Evolutionary conservation across 2,329 filamentous ascomycete species (phyloP).

Genomic region (Fonsecaea pedrosoi): DNA sequence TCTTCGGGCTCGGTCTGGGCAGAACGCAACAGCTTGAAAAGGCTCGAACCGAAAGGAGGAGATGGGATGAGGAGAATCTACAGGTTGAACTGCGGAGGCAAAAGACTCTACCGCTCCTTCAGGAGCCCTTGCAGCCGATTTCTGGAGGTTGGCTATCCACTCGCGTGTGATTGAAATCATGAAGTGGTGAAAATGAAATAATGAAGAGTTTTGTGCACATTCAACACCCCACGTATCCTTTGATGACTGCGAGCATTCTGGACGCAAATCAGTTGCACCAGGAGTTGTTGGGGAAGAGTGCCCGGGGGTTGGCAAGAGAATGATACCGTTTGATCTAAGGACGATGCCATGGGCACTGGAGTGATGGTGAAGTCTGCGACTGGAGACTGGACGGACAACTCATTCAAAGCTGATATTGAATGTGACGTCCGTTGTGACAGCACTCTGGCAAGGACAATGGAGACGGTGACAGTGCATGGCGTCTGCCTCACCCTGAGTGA

Average conservation of each 20-base stretch:
- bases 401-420: background rate
- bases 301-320: background rate
- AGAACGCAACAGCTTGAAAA: constrained; percentile 32
- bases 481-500: background rate
- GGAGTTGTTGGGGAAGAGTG: background rate
- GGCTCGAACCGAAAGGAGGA: constrained; percentile 32
- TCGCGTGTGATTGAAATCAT: constrained; percentile 10
- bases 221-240: background rate
- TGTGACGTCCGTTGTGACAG: background rate
- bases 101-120: constrained; percentile 39
- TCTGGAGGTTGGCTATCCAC: constrained; percentile 21
- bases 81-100: constrained; percentile 39
- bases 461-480: background rate
- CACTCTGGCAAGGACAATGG: background rate
- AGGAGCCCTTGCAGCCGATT: constrained; percentile 32
- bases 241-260: background rate
- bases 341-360: background rate
- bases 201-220: constrained; percentile 12
- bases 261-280: background rate
- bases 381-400: background rate
- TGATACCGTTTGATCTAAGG: background rate
- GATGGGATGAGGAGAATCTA: constrained; percentile 39
- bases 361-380: background rate
- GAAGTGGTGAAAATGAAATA: constrained; percentile 1
- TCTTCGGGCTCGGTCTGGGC: constrained; percentile 46